Percentiles rank a stretch among this genome's conserved stretches.
These are phyloP conservation scores for Phytophthora boehmeriae DNA, from an alignment of 352 stramenopile genomes.

Conservation along the genomic window DNA sequence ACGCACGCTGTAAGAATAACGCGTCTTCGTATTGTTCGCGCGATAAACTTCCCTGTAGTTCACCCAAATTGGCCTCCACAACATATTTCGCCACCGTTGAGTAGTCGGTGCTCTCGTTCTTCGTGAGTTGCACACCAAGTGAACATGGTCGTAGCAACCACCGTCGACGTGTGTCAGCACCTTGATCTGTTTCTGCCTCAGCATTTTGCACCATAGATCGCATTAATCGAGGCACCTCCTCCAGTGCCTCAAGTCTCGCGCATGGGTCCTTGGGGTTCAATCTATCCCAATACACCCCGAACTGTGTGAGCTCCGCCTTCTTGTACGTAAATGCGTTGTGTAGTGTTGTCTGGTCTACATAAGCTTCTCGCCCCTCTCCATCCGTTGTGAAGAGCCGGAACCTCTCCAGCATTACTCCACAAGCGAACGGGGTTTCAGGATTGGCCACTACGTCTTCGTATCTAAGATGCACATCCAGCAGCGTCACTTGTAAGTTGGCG, in stretches of 20 bases:
- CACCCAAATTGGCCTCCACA: slow-evolving; percentile 54
- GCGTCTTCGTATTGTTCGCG: slow-evolving; percentile 86
- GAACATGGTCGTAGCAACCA: slow-evolving; percentile 66
- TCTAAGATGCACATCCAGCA: slow-evolving; percentile 71
- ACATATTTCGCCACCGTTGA: slow-evolving; percentile 70
- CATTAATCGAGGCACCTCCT: slow-evolving; percentile 49
- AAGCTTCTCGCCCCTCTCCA: slow-evolving; percentile 61
- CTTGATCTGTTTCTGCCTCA: slow-evolving; percentile 8
- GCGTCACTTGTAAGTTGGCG: slow-evolving; percentile 81
- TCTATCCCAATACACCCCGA: slow-evolving; percentile 77
- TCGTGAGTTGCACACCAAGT: slow-evolving; percentile 67
- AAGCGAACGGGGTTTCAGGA: slow-evolving; percentile 65
- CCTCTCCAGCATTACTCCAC: slow-evolving; percentile 66
- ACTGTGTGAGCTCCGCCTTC: slow-evolving; percentile 50
- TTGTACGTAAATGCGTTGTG: slow-evolving; percentile 66
- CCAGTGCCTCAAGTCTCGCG: slow-evolving; percentile 43
- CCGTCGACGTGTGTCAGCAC: slow-evolving; percentile 10
- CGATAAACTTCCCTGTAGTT: slow-evolving; percentile 58
- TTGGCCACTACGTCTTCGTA: slow-evolving; percentile 82
- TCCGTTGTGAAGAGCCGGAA: slow-evolving; percentile 82
- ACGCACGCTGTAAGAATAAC: slow-evolving; percentile 73
- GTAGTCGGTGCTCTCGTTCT: slow-evolving; percentile 83
- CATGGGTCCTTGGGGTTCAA: slow-evolving; percentile 26
- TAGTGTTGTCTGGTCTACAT: slow-evolving; percentile 60
- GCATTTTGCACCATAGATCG: slow-evolving; percentile 54